Evolutionary conservation across 1,284 basidiomycete species (phyloP).

Genomic region (Porphyrellus sp.): DNA sequence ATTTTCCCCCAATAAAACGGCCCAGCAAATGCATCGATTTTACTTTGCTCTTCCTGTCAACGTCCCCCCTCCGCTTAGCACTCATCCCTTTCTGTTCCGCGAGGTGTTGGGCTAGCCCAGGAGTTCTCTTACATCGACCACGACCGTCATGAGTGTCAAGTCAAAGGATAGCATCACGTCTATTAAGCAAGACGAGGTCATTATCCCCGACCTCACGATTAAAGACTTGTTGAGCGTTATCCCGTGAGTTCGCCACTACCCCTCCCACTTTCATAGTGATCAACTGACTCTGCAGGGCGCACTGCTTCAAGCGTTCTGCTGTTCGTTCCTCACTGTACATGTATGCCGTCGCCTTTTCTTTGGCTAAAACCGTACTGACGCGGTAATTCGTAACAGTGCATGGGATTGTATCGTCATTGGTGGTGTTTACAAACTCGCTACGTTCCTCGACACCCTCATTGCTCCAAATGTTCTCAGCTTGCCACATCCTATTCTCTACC

Average conservation of each 20-base stretch:
- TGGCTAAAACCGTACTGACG: constrained; percentile 25
- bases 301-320: constrained; percentile 92
- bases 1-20: constrained; percentile 29
- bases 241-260: constrained; percentile 56
- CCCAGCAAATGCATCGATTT: not conserved
- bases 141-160: constrained; percentile 24
- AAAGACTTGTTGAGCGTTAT: constrained; percentile 87
- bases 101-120: constrained; percentile 8
- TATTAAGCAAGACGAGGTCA: constrained; percentile 59
- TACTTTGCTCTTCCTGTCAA: not conserved
- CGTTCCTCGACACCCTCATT: constrained; percentile 66
- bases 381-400: constrained; percentile 42
- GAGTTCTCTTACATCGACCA: constrained; percentile 6
- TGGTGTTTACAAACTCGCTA: constrained; percentile 67
- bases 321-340: constrained; percentile 83
- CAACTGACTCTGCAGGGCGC: constrained; percentile 49
- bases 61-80: not conserved
- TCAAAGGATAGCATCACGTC: constrained; percentile 25
- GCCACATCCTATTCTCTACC: constrained; percentile 62
- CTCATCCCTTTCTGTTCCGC: constrained; percentile 1
- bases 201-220: constrained; percentile 79
- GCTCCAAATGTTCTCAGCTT: constrained; percentile 54
- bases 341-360: constrained; percentile 35
- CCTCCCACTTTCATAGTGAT: not conserved
- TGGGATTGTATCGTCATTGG: constrained; percentile 77